Evolutionary conservation across 371 early-diverging fungal species (phyloP), one percentile per base, ranked within the genome.

Genomic region (Batrachochytrium dendrobatidis): DNA sequence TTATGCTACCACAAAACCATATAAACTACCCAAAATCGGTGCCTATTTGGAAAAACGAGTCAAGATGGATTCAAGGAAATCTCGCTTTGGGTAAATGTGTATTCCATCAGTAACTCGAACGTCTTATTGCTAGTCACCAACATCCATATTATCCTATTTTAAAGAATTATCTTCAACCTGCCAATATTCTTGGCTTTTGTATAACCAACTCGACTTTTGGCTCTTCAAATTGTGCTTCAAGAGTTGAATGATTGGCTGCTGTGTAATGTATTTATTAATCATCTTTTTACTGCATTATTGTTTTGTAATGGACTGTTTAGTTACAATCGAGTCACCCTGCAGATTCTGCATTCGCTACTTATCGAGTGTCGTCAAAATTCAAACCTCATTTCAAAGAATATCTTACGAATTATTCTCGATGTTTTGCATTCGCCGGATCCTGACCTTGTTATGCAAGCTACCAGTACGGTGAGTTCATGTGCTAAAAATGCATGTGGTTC

Each of bases 21-120:
- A 87, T 39, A 95, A 95, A 70, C 79, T 94, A 26, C 82, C 89
- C 56, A 95, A 95, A 64, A 92, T 94, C 43, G 94, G 93, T 56
- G 74, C 69, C 18, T 92, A 85, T 67, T 68, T 95, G 54, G 90
- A 91, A 61, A 84, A 84, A 63, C 80, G 88, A 58, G 81, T 87
- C 3, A 73, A 79, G 46, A 69, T 28, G 26, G 77, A 77, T 45
- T 18, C 70, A 33, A 22, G 54, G 18, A 58, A 53, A 26, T 33
- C 35, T 32, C 34, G 60, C 34, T 56, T 30, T 33, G 75, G 68
- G 75, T 73, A 53, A 35, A 59, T 56, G 20, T 7, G n/a, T 15
- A n/a, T 2, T 26, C 26, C n/a, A n/a, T n/a, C n/a, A n/a, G n/a
- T n/a, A n/a, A n/a, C n/a, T n/a, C n/a, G n/a, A n/a, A n/a, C n/a